These are phyloP conservation scores for Pyrenopolyporus hunteri DNA, from an alignment of 495 filamentous ascomycete genomes.

Conservation along the genomic window DNA sequence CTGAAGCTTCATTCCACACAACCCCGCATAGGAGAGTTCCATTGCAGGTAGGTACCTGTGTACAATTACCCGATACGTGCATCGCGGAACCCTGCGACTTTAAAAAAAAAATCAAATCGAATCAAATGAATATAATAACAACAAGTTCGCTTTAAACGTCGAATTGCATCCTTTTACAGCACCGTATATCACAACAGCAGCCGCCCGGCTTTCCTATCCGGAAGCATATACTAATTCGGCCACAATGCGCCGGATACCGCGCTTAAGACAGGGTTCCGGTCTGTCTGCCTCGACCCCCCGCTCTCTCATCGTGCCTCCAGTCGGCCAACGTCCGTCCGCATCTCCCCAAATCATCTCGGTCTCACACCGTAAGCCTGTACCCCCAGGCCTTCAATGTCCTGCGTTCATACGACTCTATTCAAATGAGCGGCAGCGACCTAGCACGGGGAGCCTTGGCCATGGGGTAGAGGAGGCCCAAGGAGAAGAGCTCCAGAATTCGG, in stretches of 20 bases:
- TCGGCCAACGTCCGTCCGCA: slow-evolving; percentile 8
- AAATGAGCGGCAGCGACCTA: slow-evolving; percentile 11
- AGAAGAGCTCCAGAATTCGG: slow-evolving; percentile 2
- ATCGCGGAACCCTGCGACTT: no score
- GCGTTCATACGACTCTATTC: slow-evolving; percentile 33
- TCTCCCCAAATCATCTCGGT: slow-evolving; percentile 5
- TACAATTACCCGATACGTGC: no score
- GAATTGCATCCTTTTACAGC: no score
- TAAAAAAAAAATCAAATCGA: no score
- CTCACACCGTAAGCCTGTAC: slow-evolving; percentile 8
- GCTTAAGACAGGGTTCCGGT: slow-evolving; percentile 33
- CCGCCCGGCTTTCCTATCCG: no score
- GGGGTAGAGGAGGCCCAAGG: background rate
- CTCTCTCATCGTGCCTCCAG: slow-evolving; percentile 10
- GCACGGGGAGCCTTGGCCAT: background rate
- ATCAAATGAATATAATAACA: no score
- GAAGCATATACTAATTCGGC: slow-evolving; percentile 6
- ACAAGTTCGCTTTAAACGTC: no score
- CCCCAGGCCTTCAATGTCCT: slow-evolving; percentile 1
- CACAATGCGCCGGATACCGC: slow-evolving; percentile 44
- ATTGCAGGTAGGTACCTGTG: no score
- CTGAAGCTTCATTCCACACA: no score
- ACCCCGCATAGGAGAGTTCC: no score
- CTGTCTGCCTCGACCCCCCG: slow-evolving; percentile 18
- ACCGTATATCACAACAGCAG: no score